phyloP scores from a whole-genome alignment of 305 asterid species.

The Rubia peregrina region DNA sequence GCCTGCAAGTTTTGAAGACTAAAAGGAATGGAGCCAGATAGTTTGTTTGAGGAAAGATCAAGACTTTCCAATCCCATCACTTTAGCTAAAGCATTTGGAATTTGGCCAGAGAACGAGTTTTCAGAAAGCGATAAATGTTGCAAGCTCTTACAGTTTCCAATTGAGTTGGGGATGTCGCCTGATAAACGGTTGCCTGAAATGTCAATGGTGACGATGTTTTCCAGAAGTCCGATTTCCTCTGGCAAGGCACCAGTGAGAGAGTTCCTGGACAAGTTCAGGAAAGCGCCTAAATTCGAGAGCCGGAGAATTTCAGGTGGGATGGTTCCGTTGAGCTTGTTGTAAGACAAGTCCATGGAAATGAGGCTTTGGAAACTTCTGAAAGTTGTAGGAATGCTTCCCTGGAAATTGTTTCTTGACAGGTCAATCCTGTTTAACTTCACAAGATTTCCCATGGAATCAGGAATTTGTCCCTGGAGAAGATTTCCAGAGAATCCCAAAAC shows the following conservation, averaged over 20 bases:
- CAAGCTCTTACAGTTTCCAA: constrained; percentile 43
- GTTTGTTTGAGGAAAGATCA: constrained; percentile 55
- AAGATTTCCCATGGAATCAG: constrained; percentile 48
- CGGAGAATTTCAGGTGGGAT: constrained; percentile 33
- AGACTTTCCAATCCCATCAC: constrained; percentile 47
- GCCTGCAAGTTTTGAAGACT: constrained; percentile 33
- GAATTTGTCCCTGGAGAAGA: constrained; percentile 39
- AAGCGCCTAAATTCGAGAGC: constrained; percentile 32
- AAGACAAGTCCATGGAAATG: constrained; percentile 36
- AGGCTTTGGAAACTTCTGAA: constrained; percentile 34
- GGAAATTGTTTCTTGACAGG: constrained; percentile 38
- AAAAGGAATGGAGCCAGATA: constrained; percentile 40
- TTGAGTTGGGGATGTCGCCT: constrained; percentile 44
- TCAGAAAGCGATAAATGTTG: constrained; percentile 30
- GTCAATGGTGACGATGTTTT: constrained; percentile 31
- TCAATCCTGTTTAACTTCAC: constrained; percentile 32
- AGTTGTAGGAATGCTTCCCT: constrained; percentile 36
- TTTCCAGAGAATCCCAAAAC: constrained; percentile 32
- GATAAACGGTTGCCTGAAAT: constrained; percentile 44
- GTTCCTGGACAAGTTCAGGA: constrained; percentile 46
- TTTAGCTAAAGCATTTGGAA: constrained; percentile 37
- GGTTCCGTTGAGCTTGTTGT: constrained; percentile 45
- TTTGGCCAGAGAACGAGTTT: constrained; percentile 39
- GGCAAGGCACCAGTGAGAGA: constrained; percentile 46
- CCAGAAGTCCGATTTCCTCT: constrained; percentile 30